These are phyloP conservation scores for Backusella parvicylindrica DNA, from an alignment of 192 early-diverging fungal species.

Conservation along the genomic window DNA sequence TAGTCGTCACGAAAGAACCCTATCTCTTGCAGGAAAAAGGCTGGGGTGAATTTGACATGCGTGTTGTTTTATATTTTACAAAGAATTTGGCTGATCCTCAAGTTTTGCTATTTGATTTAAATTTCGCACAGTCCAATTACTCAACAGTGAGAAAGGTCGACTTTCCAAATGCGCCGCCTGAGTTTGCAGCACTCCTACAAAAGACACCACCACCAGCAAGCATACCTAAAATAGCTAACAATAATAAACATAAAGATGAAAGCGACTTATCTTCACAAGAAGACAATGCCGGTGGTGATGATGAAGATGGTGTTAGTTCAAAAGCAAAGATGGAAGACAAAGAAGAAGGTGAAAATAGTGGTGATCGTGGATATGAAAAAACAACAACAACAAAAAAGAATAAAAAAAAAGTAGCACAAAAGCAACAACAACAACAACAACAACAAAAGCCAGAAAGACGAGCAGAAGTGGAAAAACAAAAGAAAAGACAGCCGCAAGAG, in stretches of 20 bases:
- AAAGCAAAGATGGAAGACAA: not conserved
- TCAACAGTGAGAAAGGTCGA: constrained; percentile 41
- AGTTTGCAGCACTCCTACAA: not conserved
- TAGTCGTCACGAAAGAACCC: constrained; percentile 47
- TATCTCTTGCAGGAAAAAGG: constrained; percentile 51
- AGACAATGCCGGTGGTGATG: not conserved
- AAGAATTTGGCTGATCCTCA: constrained; percentile 38
- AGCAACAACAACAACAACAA: too few relatives aligned
- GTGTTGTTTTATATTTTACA: constrained; percentile 45
- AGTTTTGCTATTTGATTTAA: constrained; percentile 47
- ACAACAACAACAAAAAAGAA: not conserved
- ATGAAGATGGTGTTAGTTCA: not conserved
- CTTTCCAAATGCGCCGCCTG: constrained; percentile 7
- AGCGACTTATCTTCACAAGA: not conserved
- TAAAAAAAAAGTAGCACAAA: not conserved
- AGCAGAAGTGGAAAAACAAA: not conserved
- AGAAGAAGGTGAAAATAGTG: not conserved
- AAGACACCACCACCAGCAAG: not conserved
- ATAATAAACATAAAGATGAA: not conserved
- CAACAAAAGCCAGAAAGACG: not conserved
- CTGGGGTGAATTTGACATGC: constrained; percentile 63
- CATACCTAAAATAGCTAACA: too few relatives aligned
- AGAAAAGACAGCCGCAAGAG: not conserved
- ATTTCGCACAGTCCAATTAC: constrained; percentile 46
- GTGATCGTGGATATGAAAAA: not conserved